Percentiles rank a stretch among this genome's conserved stretches.
Evolutionary conservation across 495 filamentous ascomycete genomes (phyloP).

Genomic region (Choiromyces venosus): DNA sequence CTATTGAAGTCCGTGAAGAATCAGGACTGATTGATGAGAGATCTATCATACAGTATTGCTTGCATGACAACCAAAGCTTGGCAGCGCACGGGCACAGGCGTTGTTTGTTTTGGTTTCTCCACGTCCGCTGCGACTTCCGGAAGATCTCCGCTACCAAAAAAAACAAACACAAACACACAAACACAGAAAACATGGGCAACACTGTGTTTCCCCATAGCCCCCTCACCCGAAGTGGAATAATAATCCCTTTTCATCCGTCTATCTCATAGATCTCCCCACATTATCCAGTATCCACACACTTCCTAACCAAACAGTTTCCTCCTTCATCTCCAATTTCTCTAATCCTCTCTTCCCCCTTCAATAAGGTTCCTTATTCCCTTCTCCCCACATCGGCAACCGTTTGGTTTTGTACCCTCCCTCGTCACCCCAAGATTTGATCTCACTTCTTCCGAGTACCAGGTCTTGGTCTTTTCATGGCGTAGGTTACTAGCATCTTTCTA

Average conservation of each 20-base stretch:
- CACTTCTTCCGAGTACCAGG: conserved; percentile 30
- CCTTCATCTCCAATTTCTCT: conserved; percentile 12
- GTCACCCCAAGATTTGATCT: conserved; percentile 16
- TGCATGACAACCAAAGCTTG: conserved; percentile 9
- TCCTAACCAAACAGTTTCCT: not conserved
- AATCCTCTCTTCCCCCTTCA: conserved; percentile 14
- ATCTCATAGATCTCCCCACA: conserved; percentile 9
- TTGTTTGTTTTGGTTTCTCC: conserved; percentile 33
- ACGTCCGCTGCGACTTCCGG: conserved; percentile 14
- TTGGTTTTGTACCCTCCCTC: not conserved
- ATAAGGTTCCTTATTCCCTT: conserved; percentile 18
- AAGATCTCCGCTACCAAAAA: conserved; percentile 27
- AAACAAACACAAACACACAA: conserved; percentile 39
- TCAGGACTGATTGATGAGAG: not conserved
- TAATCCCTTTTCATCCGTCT: conserved; percentile 16
- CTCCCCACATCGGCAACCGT: not conserved
- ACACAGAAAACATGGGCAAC: not conserved
- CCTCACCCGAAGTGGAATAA: conserved; percentile 24
- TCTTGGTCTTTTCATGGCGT: conserved; percentile 32
- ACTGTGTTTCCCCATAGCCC: not conserved
- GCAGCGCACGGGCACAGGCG: conserved; percentile 23
- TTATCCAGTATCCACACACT: not conserved
- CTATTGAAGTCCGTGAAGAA: not conserved
- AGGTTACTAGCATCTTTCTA: conserved; percentile 16
- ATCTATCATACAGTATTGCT: not conserved